These are phyloP conservation scores for Globisporangium uncinulatum DNA, from an alignment of 352 stramenopile species.

Conservation along the genomic window DNA sequence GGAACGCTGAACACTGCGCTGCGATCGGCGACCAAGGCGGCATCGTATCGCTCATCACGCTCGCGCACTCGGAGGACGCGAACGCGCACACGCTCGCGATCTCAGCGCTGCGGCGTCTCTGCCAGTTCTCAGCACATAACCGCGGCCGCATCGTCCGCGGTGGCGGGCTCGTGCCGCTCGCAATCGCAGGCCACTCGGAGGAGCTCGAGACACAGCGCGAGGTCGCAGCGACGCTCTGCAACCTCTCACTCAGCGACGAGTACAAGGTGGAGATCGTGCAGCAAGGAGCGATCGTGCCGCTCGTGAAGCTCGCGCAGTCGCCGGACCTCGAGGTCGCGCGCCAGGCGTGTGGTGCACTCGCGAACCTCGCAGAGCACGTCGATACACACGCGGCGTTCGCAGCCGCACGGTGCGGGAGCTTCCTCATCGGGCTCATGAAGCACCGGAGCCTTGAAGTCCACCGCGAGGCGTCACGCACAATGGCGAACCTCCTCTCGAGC, in stretches of 20 bases:
- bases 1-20: constrained; percentile 82
- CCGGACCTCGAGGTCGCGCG: constrained; percentile 90
- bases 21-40: constrained; percentile 90
- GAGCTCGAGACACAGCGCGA: constrained; percentile 94
- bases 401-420: constrained; percentile 55
- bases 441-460: constrained; percentile 89
- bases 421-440: constrained; percentile 78
- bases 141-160: constrained; percentile 82
- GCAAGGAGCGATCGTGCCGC: constrained; percentile 62
- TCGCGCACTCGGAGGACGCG: constrained; percentile 84
- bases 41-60: constrained; percentile 84
- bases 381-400: constrained; percentile 91
- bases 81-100: constrained; percentile 92
- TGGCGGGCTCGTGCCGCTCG: constrained; percentile 82
- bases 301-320: constrained; percentile 86
- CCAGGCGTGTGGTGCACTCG: constrained; percentile 89
- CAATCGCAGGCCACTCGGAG: constrained; percentile 74
- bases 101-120: constrained; percentile 89
- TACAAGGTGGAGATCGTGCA: constrained; percentile 90
- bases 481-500: constrained; percentile 93
- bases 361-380: constrained; percentile 93
- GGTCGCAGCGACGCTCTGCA: constrained; percentile 92
- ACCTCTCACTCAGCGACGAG: constrained; percentile 90
- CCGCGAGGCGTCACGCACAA: constrained; percentile 89
- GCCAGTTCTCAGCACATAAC: constrained; percentile 86